These are phyloP conservation scores for Penicillium sp. DNA, from an alignment of 2,329 filamentous ascomycete species.

Conservation along the genomic window DNA sequence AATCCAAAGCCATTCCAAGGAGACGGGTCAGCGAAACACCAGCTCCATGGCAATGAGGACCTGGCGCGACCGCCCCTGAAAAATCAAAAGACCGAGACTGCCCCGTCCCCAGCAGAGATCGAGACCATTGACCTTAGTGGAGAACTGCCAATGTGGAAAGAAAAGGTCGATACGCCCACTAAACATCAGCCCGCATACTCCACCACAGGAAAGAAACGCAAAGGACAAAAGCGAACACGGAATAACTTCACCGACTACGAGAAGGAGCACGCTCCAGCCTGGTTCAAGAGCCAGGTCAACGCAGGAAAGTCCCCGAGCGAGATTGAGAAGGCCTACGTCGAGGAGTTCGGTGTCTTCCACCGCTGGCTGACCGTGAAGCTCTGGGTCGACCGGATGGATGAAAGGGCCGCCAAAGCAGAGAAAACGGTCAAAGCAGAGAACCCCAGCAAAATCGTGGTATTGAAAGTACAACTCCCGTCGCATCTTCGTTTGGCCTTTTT, in stretches of 20 bases:
- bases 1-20: background rate
- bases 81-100: background rate
- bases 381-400: slow-evolving; percentile 1
- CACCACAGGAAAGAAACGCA: background rate
- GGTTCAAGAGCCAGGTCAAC: background rate
- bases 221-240: background rate
- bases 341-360: slow-evolving; percentile 1
- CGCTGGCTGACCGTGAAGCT: background rate
- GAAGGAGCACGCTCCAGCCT: background rate
- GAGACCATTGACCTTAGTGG: too few species aligned
- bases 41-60: background rate
- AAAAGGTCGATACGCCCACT: background rate
- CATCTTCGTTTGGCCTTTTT: background rate
- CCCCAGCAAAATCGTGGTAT: background rate
- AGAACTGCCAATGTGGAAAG: background rate
- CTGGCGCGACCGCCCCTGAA: background rate
- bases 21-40: background rate
- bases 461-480: background rate
- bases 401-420: background rate
- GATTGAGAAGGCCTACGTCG: background rate
- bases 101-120: background rate
- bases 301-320: background rate
- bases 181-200: background rate
- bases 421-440: background rate
- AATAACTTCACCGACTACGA: slow-evolving; percentile 6